A percentile compares a stretch with the other conserved stretches of the same genome.
These are phyloP conservation scores for Coemansia sp. DNA, from an alignment of 192 early-diverging fungal genomes.

Conservation along the genomic window DNA sequence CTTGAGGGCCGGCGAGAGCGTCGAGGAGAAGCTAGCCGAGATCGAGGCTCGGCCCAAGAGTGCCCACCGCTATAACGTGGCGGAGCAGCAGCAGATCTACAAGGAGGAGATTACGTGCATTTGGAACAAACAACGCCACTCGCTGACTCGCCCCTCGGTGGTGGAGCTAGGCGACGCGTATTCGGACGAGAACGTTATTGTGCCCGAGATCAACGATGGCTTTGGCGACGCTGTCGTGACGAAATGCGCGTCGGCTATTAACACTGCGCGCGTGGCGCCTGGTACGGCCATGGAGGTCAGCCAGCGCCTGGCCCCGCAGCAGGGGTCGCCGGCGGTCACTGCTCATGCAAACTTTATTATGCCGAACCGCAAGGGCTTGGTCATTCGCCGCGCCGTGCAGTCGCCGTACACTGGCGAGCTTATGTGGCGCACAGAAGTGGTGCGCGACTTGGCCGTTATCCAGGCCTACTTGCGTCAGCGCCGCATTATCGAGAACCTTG, in stretches of 20 bases:
- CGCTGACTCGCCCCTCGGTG: slow-evolving; percentile 56
- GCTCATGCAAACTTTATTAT: slow-evolving; percentile 47
- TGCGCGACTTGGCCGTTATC: slow-evolving; percentile 79
- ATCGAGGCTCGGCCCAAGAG: slow-evolving; percentile 79
- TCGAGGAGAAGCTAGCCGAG: slow-evolving; percentile 79
- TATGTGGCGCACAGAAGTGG: slow-evolving; percentile 74
- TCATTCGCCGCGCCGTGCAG: slow-evolving; percentile 40
- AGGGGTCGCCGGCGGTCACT: slow-evolving; percentile 11
- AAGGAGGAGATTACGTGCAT: slow-evolving; percentile 89
- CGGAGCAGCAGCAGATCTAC: slow-evolving; percentile 95
- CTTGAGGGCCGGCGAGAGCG: slow-evolving; percentile 77
- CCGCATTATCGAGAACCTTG: slow-evolving; percentile 68
- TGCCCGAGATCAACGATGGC: slow-evolving; percentile 46
- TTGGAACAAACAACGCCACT: slow-evolving; percentile 82
- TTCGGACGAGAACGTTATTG: slow-evolving; percentile 39
- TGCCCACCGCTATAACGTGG: slow-evolving; percentile 79
- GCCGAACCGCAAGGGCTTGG: slow-evolving; percentile 40
- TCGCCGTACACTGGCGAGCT: slow-evolving; percentile 61
- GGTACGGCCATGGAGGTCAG: slow-evolving; percentile 44
- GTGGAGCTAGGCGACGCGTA: slow-evolving; percentile 14
- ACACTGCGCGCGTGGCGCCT: slow-evolving; percentile 14
- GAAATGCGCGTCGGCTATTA: slow-evolving; percentile 11
- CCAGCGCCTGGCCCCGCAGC: slow-evolving; percentile 17
- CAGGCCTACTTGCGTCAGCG: slow-evolving; percentile 88
- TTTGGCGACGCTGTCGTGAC: slow-evolving; percentile 41